phyloP scores from a whole-genome alignment of 2,329 filamentous ascomycete species.

The Scolecobasidium constrictum region DNA sequence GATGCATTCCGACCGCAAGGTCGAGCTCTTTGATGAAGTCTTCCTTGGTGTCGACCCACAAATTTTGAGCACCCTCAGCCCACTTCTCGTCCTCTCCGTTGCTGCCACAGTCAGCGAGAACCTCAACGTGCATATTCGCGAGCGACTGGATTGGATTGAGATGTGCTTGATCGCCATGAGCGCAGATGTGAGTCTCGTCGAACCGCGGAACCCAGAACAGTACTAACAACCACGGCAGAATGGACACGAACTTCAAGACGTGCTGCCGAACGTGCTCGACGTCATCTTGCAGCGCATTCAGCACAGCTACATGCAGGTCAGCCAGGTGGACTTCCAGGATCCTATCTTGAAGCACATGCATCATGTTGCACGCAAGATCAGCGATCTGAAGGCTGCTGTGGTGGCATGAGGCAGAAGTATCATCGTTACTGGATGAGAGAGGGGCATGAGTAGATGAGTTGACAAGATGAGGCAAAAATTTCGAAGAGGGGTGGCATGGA shows the following conservation, averaged over 20 bases:
- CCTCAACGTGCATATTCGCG: conserved; percentile 39
- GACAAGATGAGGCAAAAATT: too few species aligned
- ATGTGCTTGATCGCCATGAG: conserved; percentile 44
- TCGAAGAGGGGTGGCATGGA: too few species aligned
- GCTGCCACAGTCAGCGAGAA: conserved; percentile 50
- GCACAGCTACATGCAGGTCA: conserved; percentile 44
- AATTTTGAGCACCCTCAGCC: conserved; percentile 44
- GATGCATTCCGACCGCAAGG: conserved; percentile 50
- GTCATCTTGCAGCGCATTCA: conserved; percentile 47
- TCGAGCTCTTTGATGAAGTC: conserved; percentile 50
- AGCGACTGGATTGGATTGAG: conserved; percentile 49
- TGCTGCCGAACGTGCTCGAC: conserved; percentile 49
- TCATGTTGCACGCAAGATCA: conserved; percentile 26
- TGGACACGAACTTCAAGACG: conserved; percentile 40
- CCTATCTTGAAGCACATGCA: conserved; percentile 42
- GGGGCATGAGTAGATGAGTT: too few species aligned
- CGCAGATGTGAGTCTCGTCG: conserved; percentile 32
- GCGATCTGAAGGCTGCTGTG: conserved; percentile 17
- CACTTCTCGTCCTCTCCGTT: conserved; percentile 49
- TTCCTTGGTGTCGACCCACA: conserved; percentile 47
- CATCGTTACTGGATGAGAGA: too few species aligned
- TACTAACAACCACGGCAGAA: conserved; percentile 25
- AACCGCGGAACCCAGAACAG: neutral
- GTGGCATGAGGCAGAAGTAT: too few species aligned
- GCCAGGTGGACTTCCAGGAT: conserved; percentile 40